These are phyloP conservation scores for Termitomyces sp. DNA, from an alignment of 768 basidiomycete species.

Conservation along the genomic window DNA sequence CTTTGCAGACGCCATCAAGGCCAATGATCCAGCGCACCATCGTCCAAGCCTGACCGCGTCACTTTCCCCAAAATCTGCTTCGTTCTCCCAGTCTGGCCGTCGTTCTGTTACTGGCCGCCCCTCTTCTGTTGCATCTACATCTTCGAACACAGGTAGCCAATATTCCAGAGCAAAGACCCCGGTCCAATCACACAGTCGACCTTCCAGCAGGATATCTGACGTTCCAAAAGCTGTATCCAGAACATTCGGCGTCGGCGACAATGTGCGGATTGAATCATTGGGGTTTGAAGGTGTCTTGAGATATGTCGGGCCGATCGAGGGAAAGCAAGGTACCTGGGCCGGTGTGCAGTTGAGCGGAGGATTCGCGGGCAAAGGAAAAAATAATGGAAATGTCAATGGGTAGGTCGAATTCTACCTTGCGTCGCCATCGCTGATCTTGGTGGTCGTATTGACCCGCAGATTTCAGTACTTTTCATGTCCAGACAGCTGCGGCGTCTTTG, in stretches of 20 bases:
- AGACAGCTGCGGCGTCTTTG: slow-evolving; percentile 87
- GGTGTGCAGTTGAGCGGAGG: slow-evolving; percentile 88
- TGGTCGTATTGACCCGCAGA: slow-evolving; percentile 34
- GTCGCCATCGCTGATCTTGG: slow-evolving; percentile 16
- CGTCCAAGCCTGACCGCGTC: slow-evolving; percentile 39
- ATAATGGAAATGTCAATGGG: slow-evolving; percentile 88
- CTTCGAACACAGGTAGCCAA: slow-evolving; percentile 33
- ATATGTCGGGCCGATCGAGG: slow-evolving; percentile 83
- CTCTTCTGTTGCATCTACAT: slow-evolving; percentile 59
- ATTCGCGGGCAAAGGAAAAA: slow-evolving; percentile 91
- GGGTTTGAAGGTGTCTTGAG: slow-evolving; percentile 83
- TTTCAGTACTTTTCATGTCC: slow-evolving; percentile 85
- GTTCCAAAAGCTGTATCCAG: slow-evolving; percentile 42
- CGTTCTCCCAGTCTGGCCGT: slow-evolving; percentile 49
- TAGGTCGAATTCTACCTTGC: slow-evolving; percentile 36
- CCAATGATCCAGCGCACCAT: slow-evolving; percentile 78
- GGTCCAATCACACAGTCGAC: slow-evolving; percentile 56
- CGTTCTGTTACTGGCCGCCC: slow-evolving; percentile 43
- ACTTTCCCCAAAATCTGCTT: slow-evolving; percentile 44
- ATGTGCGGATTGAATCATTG: slow-evolving; percentile 82
- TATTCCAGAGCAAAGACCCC: slow-evolving; percentile 51
- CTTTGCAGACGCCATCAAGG: slow-evolving; percentile 77
- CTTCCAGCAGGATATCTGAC: slow-evolving; percentile 45
- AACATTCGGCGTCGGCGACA: slow-evolving; percentile 70
- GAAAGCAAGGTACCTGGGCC: slow-evolving; percentile 89